Percentiles rank a stretch among this genome's conserved stretches.
These are phyloP conservation scores for Dalbergia oliveri DNA, from an alignment of 306 rosid species.

Conservation along the genomic window DNA sequence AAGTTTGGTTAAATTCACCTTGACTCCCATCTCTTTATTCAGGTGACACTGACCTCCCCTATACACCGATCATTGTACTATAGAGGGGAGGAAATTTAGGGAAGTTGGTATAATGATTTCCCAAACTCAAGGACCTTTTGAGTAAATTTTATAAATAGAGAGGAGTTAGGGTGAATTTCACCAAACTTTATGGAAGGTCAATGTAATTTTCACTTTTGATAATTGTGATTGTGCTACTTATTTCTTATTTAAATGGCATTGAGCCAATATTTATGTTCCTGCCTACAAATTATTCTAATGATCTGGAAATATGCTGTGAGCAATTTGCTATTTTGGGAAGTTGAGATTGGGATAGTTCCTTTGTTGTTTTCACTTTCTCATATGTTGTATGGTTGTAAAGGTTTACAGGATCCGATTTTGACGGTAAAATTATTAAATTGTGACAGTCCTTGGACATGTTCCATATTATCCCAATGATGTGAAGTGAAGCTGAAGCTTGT, in stretches of 20 bases:
- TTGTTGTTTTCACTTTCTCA: slow-evolving; percentile 17
- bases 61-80: no score
- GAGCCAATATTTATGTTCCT: neutral
- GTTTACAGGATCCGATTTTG: neutral
- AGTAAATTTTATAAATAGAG: no score
- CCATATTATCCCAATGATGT: neutral
- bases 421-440: neutral
- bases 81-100: no score
- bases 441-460: slow-evolving; percentile 8
- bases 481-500: slow-evolving; percentile 7
- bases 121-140: no score
- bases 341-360: slow-evolving; percentile 6
- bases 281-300: slow-evolving; percentile 2
- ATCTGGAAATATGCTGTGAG: neutral
- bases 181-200: no score
- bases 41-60: no score
- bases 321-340: neutral
- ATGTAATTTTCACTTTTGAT: no score
- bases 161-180: no score
- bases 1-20: no score
- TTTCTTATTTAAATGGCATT: neutral
- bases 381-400: neutral
- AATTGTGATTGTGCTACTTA: neutral
- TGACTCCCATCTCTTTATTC: no score
- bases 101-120: no score